These are phyloP conservation scores for Pyrus pyrifolia DNA, from an alignment of 306 rosid genomes.

Conservation along the genomic window DNA sequence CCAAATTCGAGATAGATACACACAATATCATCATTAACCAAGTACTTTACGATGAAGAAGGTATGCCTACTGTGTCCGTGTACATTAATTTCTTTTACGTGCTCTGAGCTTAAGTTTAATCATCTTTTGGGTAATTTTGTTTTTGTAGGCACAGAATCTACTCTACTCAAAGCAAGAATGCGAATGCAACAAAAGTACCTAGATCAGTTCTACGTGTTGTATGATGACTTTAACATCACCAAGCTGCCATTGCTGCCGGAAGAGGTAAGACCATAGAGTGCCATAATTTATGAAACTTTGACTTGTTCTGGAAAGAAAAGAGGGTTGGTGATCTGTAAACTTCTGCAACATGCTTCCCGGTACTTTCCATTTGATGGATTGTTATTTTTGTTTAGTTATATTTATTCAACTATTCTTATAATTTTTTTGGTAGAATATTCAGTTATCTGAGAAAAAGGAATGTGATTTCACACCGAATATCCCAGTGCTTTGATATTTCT, in stretches of 20 bases:
- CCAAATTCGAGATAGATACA: conserved; percentile 94
- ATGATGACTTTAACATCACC: conserved; percentile 87
- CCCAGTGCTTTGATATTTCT: not conserved
- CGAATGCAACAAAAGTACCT: conserved; percentile 93
- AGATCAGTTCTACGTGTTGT: conserved; percentile 92
- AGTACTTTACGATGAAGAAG: conserved; percentile 85
- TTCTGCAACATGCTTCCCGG: not conserved
- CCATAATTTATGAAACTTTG: not conserved
- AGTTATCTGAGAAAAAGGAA: not conserved
- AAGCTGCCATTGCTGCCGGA: conserved; percentile 91
- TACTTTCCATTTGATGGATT: not conserved
- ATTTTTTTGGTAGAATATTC: not conserved
- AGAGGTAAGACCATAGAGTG: conserved; percentile 52
- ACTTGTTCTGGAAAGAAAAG: not conserved
- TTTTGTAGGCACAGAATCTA: conserved; percentile 70
- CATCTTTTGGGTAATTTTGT: not conserved
- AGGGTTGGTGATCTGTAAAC: not conserved
- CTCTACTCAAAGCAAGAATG: conserved; percentile 92
- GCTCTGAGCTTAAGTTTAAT: not conserved
- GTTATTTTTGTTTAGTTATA: not conserved
- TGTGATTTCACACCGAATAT: not conserved
- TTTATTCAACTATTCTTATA: not conserved
- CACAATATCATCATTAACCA: conserved; percentile 97
- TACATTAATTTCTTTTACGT: not conserved
- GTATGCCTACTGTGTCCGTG: conserved; percentile 24